Evolutionary conservation across 2,329 filamentous ascomycete species (phyloP).

Genomic region (Cladosporium sp.): DNA sequence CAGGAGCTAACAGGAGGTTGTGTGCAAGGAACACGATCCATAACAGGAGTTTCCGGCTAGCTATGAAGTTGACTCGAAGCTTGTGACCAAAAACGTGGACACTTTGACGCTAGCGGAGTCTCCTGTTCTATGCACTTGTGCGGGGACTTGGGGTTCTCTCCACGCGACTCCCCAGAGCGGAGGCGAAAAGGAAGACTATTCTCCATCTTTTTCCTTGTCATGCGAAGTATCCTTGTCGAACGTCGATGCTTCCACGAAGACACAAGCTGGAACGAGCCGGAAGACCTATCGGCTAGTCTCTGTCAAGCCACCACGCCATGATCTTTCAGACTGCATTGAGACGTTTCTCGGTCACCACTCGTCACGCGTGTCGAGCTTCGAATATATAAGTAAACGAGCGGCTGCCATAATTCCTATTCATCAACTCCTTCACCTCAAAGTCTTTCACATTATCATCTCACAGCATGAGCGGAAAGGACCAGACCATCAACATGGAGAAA

Average conservation of each 20-base stretch:
- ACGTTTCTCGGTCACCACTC: neutral
- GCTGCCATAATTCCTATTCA: neutral
- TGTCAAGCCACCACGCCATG: neutral
- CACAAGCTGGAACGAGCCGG: neutral
- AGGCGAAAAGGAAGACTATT: neutral
- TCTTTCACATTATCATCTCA: neutral
- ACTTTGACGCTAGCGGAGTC: constrained; percentile 4
- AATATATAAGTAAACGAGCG: neutral
- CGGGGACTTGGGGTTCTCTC: neutral
- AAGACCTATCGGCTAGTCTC: neutral
- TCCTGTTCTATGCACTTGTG: neutral
- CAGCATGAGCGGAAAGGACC: neutral
- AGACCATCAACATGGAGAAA: neutral
- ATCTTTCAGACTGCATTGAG: neutral
- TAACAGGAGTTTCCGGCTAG: no score
- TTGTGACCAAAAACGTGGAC: neutral
- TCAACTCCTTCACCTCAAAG: neutral
- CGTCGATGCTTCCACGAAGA: neutral
- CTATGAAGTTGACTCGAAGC: neutral
- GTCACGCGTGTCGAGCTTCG: neutral
- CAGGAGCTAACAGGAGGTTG: no score
- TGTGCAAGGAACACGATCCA: no score
- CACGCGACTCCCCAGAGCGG: neutral
- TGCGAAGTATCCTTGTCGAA: neutral
- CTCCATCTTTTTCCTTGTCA: neutral